Base-by-base conservation (phyloP, 257 asterid genomes). In the Solanum etuberosum region DNA sequence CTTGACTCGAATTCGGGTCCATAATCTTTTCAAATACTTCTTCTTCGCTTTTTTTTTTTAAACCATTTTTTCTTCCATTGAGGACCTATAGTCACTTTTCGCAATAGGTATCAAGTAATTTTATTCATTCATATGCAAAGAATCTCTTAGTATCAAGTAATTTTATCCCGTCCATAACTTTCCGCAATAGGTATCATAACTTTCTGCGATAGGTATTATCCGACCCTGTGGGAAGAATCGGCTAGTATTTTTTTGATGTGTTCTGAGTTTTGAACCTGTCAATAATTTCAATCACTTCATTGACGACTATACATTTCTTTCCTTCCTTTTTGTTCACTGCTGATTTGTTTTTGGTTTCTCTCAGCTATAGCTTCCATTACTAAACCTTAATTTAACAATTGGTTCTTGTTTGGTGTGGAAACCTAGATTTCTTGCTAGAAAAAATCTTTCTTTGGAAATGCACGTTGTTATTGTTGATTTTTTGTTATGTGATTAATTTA, bases 141-240 rank as follows among this genome's bases (percentile, higher is more conserved):
- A 51, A 18, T 51, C 4, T n/a, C n/a, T n/a, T n/a, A n/a, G n/a
- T n/a, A n/a, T n/a, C n/a, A n/a, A n/a, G n/a, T n/a, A n/a, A n/a
- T n/a, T n/a, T n/a, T n/a, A n/a, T n/a, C n/a, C n/a, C n/a, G n/a
- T n/a, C n/a, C n/a, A n/a, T n/a, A n/a, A 3, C 0, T 51, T 51
- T 51, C 9, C 1, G 4, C 23, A 51, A 51, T 2, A 51, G n/a
- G 0, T 2, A 18, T 2, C 57, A 48, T 46, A 46, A 14, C n/a
- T 18, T 51, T 51, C 1, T 2, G 1, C 9, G 0, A 18, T 16
- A 51, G 61, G 10, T 51, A 51, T 3, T 51, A 16, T 51, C 9
- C 14, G 3, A 0, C 1, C 46, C 0, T 9, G 0, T 40, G 4
- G 1, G 7, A 4, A 5, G 37, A 35, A 35, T 35, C 37, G 1